Evolutionary conservation across 2,329 filamentous ascomycete species (phyloP), one percentile per base, ranked within the genome.

Genomic region (Zymoseptoria brevis): DNA sequence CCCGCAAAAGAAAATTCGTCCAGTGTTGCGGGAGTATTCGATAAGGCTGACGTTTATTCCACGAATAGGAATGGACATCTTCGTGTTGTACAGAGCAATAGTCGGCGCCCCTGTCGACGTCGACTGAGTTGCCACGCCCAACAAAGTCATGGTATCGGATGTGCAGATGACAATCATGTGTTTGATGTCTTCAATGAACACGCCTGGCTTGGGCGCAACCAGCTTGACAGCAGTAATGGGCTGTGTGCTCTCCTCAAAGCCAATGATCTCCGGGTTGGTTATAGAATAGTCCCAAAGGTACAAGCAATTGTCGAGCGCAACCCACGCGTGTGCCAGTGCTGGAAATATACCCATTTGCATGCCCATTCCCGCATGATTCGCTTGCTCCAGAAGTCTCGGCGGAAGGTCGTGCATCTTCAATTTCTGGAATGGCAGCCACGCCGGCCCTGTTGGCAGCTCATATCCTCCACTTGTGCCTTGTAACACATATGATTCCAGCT

Each of bases 221-320:
- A 99, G 82, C 66, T 90, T 91, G 50, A 99, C 89, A n/a, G 89
- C 86, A 50, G 90, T 91, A 68, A 99, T 97, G 65, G 86, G 90
- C 72, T 95, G 86, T 6, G 86, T 81, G 73, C 93, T 88, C 67
- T 96, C 91, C 72, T 97, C 93, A 69, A 89, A 96, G 19, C 93
- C 93, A 65, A 96, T 88, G 50, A 96, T 80, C 72, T 96, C 89
- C 4, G 93, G 90, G 66, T 93, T 90, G n/a, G 89, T 86, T 72
- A 90, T 84, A 6, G 91, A 96, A 74, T 96, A 99, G 75, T 99
- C 93, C 95, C 95, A 99, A 16, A 99, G 81, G 72, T 96, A 99
- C 51, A 99, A 80, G 62, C 90, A 89, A 76, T 96, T 96, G 77
- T 99, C 94, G 72, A 99, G 94, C 22, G 89, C 85, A 57, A 96